Conservation (phyloP, 2,329 filamentous ascomycete genomes). For the Hymenoscyphus repandus region DNA sequence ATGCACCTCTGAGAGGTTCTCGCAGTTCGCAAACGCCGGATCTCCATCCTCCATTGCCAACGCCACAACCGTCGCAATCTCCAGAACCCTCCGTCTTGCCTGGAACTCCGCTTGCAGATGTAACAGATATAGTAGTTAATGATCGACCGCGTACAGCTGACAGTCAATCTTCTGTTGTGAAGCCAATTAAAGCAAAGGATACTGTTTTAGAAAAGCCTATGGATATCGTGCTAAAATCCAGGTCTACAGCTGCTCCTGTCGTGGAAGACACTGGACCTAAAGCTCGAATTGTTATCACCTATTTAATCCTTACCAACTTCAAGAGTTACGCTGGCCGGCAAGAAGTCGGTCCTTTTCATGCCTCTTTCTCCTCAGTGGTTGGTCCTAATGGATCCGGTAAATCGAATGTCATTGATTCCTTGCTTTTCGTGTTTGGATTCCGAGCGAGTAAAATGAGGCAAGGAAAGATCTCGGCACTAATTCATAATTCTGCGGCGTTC, state of each 20-base stretch:
- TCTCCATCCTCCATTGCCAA: slow-evolving; percentile 36
- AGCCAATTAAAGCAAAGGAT: slow-evolving; percentile 70
- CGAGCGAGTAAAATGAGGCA: slow-evolving; percentile 99
- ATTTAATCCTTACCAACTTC: slow-evolving; percentile 91
- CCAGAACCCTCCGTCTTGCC: slow-evolving; percentile 48
- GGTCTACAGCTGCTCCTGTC: slow-evolving; percentile 61
- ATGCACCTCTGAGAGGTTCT: slow-evolving; percentile 35
- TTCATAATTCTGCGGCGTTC: slow-evolving; percentile 89
- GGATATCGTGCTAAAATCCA: slow-evolving; percentile 87
- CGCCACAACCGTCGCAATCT: slow-evolving; percentile 50
- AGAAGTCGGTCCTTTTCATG: slow-evolving; percentile 92
- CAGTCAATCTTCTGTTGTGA: slow-evolving; percentile 47
- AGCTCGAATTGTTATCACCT: slow-evolving; percentile 84
- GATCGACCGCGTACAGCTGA: slow-evolving; percentile 47
- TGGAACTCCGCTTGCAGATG: slow-evolving; percentile 64
- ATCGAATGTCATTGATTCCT: slow-evolving; percentile 96
- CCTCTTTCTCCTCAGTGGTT: slow-evolving; percentile 95
- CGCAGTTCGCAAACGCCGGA: slow-evolving; percentile 30
- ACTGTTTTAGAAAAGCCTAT: slow-evolving; percentile 81
- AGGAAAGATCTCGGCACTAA: slow-evolving; percentile 94
- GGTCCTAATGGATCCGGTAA: slow-evolving; percentile 98
- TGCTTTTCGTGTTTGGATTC: slow-evolving; percentile 99
- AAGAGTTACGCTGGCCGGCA: slow-evolving; percentile 97
- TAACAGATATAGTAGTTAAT: slow-evolving; percentile 66
- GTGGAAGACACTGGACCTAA: slow-evolving; percentile 74